A percentile compares a stretch with the other conserved stretches of the same genome.
Evolutionary conservation across 768 basidiomycete species (phyloP).

Genomic region (Brasilioporus rufonigricans): DNA sequence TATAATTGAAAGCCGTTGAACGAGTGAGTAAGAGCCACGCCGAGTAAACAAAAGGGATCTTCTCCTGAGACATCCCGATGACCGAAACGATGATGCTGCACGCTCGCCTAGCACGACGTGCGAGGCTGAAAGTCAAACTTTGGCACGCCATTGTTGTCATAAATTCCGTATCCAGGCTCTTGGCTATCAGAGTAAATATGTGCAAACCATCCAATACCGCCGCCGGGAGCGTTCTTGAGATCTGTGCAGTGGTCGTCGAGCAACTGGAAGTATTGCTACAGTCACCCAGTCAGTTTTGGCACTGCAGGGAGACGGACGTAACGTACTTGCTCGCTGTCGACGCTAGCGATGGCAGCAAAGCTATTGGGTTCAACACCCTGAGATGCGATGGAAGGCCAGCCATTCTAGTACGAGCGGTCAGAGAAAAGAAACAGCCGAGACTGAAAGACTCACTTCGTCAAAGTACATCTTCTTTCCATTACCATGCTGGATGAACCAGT

Average conservation of each 20-base stretch:
- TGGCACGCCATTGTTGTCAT: slow-evolving; percentile 41
- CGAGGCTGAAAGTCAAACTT: slow-evolving; percentile 66
- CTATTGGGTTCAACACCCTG: slow-evolving; percentile 64
- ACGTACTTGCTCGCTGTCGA: slow-evolving; percentile 58
- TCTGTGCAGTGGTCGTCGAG: slow-evolving; percentile 62
- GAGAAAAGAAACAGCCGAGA: background rate
- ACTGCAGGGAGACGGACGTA: too few species aligned
- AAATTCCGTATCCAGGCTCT: slow-evolving; percentile 71
- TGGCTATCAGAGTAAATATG: slow-evolving; percentile 62
- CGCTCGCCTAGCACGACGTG: slow-evolving; percentile 48
- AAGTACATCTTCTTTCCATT: slow-evolving; percentile 76
- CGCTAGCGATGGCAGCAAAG: slow-evolving; percentile 53
- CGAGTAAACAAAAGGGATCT: too few species aligned
- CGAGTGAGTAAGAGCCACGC: background rate
- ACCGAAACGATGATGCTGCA: background rate
- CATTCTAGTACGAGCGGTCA: too few species aligned
- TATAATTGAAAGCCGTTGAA: background rate
- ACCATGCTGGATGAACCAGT: too few species aligned
- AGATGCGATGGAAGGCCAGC: slow-evolving; percentile 70
- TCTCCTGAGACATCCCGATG: background rate
- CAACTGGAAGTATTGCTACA: slow-evolving; percentile 54
- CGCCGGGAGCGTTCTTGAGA: slow-evolving; percentile 55
- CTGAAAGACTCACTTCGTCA: slow-evolving; percentile 49
- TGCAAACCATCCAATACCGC: slow-evolving; percentile 77
- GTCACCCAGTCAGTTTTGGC: background rate